Evolutionary conservation across 192 early-diverging fungal genomes (phyloP), one percentile per base, ranked within the genome.

Genomic region (Gaertneriomyces semiglobifer): DNA sequence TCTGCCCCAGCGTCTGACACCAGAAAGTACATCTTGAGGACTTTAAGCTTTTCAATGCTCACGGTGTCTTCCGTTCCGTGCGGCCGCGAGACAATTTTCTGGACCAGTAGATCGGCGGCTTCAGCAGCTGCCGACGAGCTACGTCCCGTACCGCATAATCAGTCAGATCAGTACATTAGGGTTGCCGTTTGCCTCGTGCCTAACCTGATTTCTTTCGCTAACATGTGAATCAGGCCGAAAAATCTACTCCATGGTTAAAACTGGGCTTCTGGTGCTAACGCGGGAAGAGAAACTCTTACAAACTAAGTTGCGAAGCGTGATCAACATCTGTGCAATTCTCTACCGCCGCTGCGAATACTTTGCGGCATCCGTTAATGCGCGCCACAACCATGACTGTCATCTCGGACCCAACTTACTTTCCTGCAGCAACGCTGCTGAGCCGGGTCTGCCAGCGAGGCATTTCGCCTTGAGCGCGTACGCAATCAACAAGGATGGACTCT

Each of bases 11-110:
- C 47, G 16, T 20, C 42, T 9, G 65, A 58, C 18, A 57, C 41
- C 44, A 66, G 16, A n/a, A 66, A 18, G 44, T 66, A 58, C 53
- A 66, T 18, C 25, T 58, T 66, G 44, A 66, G 65, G n/a, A 66
- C 58, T 20, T 40, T 55, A 42, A 66, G 33, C 54, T 52, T 63
- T 10, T 63, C 62, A 38, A 14, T 33, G 25, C 25, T 33, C 25
- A 33, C 25, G 25, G 25, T 33, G 25, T 33, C 25, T 33, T 33
- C 25, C 25, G 25, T 33, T 33, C 25, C 25, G 25, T 33, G 25
- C 25, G 25, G 25, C 25, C 25, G 25, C 25, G 25, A 33, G 25
- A 33, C 50, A 52, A 52, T n/a, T 6, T 20, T 52, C n/a, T 52
- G 50, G n/a, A 52, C n/a, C n/a, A 52, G 50, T 52, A 52, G 5